phyloP scores from a whole-genome alignment of 2,329 filamentous ascomycete species.

The Hysterium pulicare region DNA sequence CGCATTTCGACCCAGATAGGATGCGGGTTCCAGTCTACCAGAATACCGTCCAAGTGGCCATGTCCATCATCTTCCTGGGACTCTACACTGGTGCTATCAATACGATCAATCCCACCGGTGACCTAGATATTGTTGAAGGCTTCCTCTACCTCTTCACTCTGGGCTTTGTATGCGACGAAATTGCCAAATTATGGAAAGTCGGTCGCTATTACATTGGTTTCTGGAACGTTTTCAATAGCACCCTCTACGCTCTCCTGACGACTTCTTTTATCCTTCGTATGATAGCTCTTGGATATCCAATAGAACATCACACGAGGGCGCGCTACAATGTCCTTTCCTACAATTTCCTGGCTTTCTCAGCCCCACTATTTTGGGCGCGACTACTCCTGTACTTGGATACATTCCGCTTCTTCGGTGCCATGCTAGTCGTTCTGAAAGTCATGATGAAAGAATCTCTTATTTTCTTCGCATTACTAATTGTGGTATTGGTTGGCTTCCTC shows the following conservation, averaged over 20 bases:
- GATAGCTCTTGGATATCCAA: conserved; percentile 66
- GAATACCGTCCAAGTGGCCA: conserved; percentile 80
- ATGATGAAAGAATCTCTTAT: conserved; percentile 72
- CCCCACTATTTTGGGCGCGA: conserved; percentile 95
- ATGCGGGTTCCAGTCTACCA: conserved; percentile 93
- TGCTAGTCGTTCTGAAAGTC: conserved; percentile 89
- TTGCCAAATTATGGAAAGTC: conserved; percentile 89
- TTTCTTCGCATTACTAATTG: conserved; percentile 85
- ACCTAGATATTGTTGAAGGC: conserved; percentile 79
- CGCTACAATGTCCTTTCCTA: conserved; percentile 80
- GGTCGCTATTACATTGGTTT: conserved; percentile 89
- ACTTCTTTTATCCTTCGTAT: conserved; percentile 77
- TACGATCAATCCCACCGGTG: conserved; percentile 80
- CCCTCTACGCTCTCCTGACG: conserved; percentile 74
- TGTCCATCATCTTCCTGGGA: conserved; percentile 77
- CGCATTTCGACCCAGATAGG: conserved; percentile 87
- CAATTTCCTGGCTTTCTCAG: conserved; percentile 88
- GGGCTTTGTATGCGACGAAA: conserved; percentile 85
- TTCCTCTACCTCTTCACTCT: conserved; percentile 87
- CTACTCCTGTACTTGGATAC: conserved; percentile 90
- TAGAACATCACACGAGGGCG: conserved; percentile 48
- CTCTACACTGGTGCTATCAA: conserved; percentile 92
- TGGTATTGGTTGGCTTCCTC: conserved; percentile 82
- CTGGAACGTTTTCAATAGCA: conserved; percentile 92
- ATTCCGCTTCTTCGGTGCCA: conserved; percentile 93